Base-by-base conservation (phyloP, 169 alveolate genomes). In the Babesia ovis region DNA sequence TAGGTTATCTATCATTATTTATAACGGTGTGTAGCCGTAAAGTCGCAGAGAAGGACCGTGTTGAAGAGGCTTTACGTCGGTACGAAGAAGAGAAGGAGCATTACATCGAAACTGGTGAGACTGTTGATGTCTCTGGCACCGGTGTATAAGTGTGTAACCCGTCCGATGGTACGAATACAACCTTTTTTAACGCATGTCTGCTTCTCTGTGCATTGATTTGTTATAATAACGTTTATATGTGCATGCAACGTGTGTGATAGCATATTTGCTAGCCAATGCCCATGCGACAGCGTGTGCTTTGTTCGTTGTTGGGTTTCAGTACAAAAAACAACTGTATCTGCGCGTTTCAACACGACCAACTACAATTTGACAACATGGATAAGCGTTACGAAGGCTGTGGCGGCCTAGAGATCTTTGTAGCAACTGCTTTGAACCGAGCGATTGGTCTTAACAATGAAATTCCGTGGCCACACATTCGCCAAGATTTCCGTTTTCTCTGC, bases 391-490 rank as follows among this genome's bases (percentile, higher is more conserved):
- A 32, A 4, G 87, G 84, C 0, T 57, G 77, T 32, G 81, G 75
- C 22, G 56, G 35, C 6, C 58, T 79, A 25, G 45, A 56, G 66
- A 69, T 79, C 14, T 50, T 79, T 31, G 84, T 60, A n/a, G 89
- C 83, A 0, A 34, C 51, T 25, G 72, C 89, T 0, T 76, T 66
- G 42, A 73, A 81, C 55, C 54, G 70, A 31, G 98, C 96, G 5
- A 86, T 95, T 12, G 99, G 99, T 32, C 58, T 77, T 61, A 79
- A 92, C 9, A 92, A 94, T 16, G 56, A 54, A 20, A 61, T 96
- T 12, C 99, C 99, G 1, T 96, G 99, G 99, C 69, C 90, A 64
- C 77, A 77, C 48, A 80, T 95, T 18, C 69, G 91, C 18, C 55
- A 79, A 34, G 99, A 96, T 53, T 80, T 95, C 85, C 86, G 82